phyloP scores from a whole-genome alignment of 2,329 filamentous ascomycete species.

The Fusarium chaquense region DNA sequence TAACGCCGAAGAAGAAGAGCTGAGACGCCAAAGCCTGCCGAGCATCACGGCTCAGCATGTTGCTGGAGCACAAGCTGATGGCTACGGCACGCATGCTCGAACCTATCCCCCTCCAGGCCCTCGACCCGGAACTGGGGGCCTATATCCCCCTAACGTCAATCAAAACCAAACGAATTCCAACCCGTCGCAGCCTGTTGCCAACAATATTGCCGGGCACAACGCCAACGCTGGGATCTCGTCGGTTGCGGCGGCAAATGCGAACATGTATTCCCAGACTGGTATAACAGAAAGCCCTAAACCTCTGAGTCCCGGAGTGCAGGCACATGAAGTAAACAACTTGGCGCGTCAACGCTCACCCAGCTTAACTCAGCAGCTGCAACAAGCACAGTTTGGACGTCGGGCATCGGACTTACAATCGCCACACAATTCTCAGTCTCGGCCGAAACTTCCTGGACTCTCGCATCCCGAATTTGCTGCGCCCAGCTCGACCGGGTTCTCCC shows the following conservation, averaged over 20 bases:
- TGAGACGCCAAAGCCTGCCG: slow-evolving; percentile 77
- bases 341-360: slow-evolving; percentile 74
- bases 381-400: slow-evolving; percentile 69
- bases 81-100: slow-evolving; percentile 73
- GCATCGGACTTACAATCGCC: slow-evolving; percentile 67
- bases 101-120: slow-evolving; percentile 81
- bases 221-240: slow-evolving; percentile 64
- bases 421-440: slow-evolving; percentile 58
- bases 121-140: slow-evolving; percentile 63
- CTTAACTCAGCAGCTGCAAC: slow-evolving; percentile 72
- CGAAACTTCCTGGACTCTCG: slow-evolving; percentile 54
- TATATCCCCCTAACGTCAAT: slow-evolving; percentile 73
- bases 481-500: slow-evolving; percentile 49
- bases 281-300: slow-evolving; percentile 92
- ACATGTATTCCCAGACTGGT: slow-evolving; percentile 76
- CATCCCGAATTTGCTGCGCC: slow-evolving; percentile 53
- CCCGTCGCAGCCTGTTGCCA: slow-evolving; percentile 64
- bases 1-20: slow-evolving; percentile 69
- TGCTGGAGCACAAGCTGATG: slow-evolving; percentile 60
- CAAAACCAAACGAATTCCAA: slow-evolving; percentile 67
- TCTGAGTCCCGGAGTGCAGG: slow-evolving; percentile 72
- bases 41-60: slow-evolving; percentile 80
- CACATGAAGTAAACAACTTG: slow-evolving; percentile 64
- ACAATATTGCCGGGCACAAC: slow-evolving; percentile 59
- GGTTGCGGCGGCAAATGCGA: slow-evolving; percentile 60